A percentile compares a stretch with the other conserved stretches of the same genome.
phyloP scores from a whole-genome alignment of 2,329 filamentous ascomycete genomes.

The Aspergillus ochraceoroseus region DNA sequence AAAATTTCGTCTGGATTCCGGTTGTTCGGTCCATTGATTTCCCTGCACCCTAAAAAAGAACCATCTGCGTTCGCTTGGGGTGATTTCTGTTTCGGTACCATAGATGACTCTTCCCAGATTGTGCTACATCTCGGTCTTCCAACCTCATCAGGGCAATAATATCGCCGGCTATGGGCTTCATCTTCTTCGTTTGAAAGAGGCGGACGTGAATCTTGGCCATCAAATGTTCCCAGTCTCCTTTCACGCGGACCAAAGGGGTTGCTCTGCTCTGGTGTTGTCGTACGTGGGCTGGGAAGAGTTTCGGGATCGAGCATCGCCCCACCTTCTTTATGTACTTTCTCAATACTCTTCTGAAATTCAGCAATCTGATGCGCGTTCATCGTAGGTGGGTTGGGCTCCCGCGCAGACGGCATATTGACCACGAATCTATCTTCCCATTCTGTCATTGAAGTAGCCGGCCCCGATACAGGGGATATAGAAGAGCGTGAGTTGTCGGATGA shows the following conservation, averaged over 20 bases:
- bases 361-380: slow-evolving; percentile 40
- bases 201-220: slow-evolving; percentile 20
- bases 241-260: slow-evolving; percentile 26
- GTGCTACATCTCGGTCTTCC: slow-evolving; percentile 37
- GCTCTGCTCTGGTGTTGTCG: slow-evolving; percentile 25
- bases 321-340: slow-evolving; percentile 29
- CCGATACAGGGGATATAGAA: slow-evolving; percentile 31
- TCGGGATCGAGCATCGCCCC: slow-evolving; percentile 32
- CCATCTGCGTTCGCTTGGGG: slow-evolving; percentile 27
- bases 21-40: slow-evolving; percentile 32
- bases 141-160: slow-evolving; percentile 40
- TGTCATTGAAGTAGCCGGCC: slow-evolving; percentile 29
- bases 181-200: slow-evolving; percentile 8
- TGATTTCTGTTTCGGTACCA: slow-evolving; percentile 22
- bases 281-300: slow-evolving; percentile 31
- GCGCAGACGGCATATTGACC: slow-evolving; percentile 43
- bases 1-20: slow-evolving; percentile 39
- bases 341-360: slow-evolving; percentile 39
- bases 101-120: slow-evolving; percentile 33
- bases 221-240: slow-evolving; percentile 17
- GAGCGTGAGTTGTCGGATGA: slow-evolving; percentile 28
- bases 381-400: slow-evolving; percentile 39
- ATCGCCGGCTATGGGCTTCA: slow-evolving; percentile 21
- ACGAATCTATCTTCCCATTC: slow-evolving; percentile 43
- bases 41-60: slow-evolving; percentile 42